phyloP scores from a whole-genome alignment of 2,329 filamentous ascomycete species.

The Orbilia oligospora region DNA sequence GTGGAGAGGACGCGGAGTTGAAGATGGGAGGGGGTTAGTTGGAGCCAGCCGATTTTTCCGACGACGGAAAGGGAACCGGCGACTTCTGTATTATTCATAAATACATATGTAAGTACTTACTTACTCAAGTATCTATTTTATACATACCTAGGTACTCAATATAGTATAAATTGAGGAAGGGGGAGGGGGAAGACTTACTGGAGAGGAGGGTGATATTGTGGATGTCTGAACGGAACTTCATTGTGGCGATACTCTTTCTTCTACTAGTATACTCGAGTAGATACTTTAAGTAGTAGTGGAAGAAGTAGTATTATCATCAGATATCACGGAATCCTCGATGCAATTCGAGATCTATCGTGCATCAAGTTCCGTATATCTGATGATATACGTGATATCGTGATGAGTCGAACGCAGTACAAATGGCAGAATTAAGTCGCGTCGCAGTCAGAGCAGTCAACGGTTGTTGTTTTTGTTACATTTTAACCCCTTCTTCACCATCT shows the following conservation, averaged over 20 bases:
- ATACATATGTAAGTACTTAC: slow-evolving; percentile 40
- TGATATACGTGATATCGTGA: neutral
- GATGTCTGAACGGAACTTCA: slow-evolving; percentile 78
- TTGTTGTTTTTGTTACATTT: slow-evolving; percentile 62
- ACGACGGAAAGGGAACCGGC: slow-evolving; percentile 76
- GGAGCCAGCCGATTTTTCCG: slow-evolving; percentile 76
- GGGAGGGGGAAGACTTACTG: slow-evolving; percentile 69
- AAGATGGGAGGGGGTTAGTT: slow-evolving; percentile 86
- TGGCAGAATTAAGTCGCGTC: slow-evolving; percentile 40
- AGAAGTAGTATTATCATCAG: neutral
- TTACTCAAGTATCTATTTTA: no score
- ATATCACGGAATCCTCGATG: neutral
- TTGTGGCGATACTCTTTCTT: slow-evolving; percentile 66
- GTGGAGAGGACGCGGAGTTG: slow-evolving; percentile 97
- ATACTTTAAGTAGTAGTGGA: neutral
- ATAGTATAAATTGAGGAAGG: no score
- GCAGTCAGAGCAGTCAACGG: slow-evolving; percentile 1
- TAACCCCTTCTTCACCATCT: neutral
- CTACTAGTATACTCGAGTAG: neutral
- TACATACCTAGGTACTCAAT: no score
- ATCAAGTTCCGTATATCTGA: neutral
- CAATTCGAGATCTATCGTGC: neutral
- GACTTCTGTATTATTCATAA: slow-evolving; percentile 70
- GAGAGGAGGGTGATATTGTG: slow-evolving; percentile 78
- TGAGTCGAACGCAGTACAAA: neutral